Base-by-base conservation (phyloP, 2,329 filamentous ascomycete genomes). In the Botryotinia narcissicola region DNA sequence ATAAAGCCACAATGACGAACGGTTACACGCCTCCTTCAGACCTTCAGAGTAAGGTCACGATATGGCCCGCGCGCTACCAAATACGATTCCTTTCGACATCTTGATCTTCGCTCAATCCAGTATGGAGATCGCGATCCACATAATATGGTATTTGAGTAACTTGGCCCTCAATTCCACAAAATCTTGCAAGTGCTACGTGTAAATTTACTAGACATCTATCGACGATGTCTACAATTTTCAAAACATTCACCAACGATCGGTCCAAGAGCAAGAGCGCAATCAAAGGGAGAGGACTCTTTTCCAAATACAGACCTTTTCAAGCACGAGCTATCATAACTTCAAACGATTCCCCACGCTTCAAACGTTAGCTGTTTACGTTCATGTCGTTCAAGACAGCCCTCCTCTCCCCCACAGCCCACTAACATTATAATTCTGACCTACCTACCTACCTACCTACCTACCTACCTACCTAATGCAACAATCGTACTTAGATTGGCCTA, bases 41-140 rank as follows among this genome's bases (percentile, higher is more conserved):
- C 51, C 64, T 46, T 18, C 32, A 51, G 35, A 37, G 44, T 8
- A 25, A 67, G 29, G 44, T 67, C 44, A n/a, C 35, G 35, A 10
- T 42, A 57, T 59, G 48, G 48, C 51, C 66, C 48, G 66, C 66
- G 64, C 64, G 35, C 66, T 59, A 69, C 66, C 25, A 18, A 44
- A 69, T 32, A 69, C 66, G 66, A 69, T 32, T 59, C 25, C 48
- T 69, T 67, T n/a, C 32, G 22, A 54, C 35, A 54, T n/a, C 35
- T 68, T 35, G 64, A 20, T 51, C 29, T 29, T 37, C 32, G 22
- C 22, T 37, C 44, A 35, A 51, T 20, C 20, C 35, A 20, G n/a
- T 9, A 25, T 67, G 44, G 18, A 16, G 44, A 67, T 51, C 64
- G 29, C 35, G 32, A 25, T 48, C 46, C 64, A 54, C 32, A 67